Base-by-base conservation (phyloP, 2,329 filamentous ascomycete species). In the Septoria linicola region DNA sequence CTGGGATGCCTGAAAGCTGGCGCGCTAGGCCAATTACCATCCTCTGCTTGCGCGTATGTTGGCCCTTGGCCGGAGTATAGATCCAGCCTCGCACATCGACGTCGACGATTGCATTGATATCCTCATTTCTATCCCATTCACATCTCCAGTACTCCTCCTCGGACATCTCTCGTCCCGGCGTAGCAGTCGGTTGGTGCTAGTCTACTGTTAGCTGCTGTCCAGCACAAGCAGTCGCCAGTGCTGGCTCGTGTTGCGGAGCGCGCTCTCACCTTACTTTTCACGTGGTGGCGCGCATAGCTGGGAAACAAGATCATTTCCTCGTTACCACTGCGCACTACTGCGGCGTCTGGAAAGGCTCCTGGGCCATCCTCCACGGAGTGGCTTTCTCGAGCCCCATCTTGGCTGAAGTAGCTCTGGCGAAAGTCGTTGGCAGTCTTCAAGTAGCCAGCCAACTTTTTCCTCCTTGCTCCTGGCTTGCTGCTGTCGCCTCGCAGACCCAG, bases 81-180 rank as follows among this genome's bases (percentile, higher is more conserved):
- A 97, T 81, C 93, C 95, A 99, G 11, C 93, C 93, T 60, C 92
- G 81, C 19, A 99, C 89, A 68, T 99, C 92, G 4, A 97, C 89
- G 66, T 97, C 92, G 1, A 96, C 88, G 3, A 96, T 76, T 0
- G 91, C 89, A 67, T 87, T 87, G 63, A 90, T 84, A 53, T 92
- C 85, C 67, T 95, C 87, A 46, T 85, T 80, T 54, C 80, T 80
- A 51, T 91, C 83, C 87, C 88, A 95, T 64, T 92, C 83, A 48
- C 82, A 75, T 35, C 80, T 81, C 85, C 87, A 92, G 67, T 87
- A 91, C 32, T 89, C 84, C 35, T 63, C 60, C 41, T 66, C 61
- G 8, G 52, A 60, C 45, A 59, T 47, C 23, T 62, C 60, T n/a
- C 55, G 52, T 13, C 56, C 56, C 1, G 56, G 53, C 13, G 51